Percentiles rank a stretch among this genome's conserved stretches.
Evolutionary conservation across 2,329 filamentous ascomycete genomes (phyloP).

Genomic region (Thelonectria discophora): DNA sequence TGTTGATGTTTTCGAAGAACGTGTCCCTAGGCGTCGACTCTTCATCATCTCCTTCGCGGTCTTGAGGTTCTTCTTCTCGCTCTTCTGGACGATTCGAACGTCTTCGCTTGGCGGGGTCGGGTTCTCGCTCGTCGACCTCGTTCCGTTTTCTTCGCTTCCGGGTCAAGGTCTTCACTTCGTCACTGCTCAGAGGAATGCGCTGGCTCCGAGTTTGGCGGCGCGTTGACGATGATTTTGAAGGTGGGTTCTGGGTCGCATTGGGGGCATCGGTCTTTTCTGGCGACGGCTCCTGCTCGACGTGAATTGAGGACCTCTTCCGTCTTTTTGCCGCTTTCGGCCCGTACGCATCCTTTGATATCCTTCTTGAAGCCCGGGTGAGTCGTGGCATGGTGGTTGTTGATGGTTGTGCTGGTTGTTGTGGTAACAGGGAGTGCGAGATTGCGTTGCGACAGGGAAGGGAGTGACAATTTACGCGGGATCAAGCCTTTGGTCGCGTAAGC

Average conservation of each 20-base stretch:
- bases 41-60: constrained; percentile 1
- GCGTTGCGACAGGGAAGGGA: not conserved
- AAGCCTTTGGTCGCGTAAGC: not conserved
- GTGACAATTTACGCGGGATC: not conserved
- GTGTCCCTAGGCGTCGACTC: constrained; percentile 9
- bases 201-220: constrained; percentile 28
- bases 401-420: not conserved
- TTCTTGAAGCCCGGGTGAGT: constrained; percentile 1
- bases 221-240: not conserved
- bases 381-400: constrained; percentile 13
- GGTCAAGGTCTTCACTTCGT: not conserved
- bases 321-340: constrained; percentile 13
- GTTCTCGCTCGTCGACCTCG: not conserved
- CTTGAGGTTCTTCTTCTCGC: not conserved
- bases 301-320: constrained; percentile 7
- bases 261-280: constrained; percentile 15
- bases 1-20: constrained; percentile 31
- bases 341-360: not conserved
- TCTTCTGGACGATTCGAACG: not conserved
- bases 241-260: constrained; percentile 3
- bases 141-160: constrained; percentile 28
- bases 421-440: not conserved
- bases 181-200: not conserved
- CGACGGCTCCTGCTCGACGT: constrained; percentile 7
- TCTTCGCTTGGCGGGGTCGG: constrained; percentile 1